A percentile compares a stretch with the other conserved stretches of the same genome.
Evolutionary conservation across 2,329 filamentous ascomycete genomes (phyloP).

Genomic region (Cytospora paraplurivora): DNA sequence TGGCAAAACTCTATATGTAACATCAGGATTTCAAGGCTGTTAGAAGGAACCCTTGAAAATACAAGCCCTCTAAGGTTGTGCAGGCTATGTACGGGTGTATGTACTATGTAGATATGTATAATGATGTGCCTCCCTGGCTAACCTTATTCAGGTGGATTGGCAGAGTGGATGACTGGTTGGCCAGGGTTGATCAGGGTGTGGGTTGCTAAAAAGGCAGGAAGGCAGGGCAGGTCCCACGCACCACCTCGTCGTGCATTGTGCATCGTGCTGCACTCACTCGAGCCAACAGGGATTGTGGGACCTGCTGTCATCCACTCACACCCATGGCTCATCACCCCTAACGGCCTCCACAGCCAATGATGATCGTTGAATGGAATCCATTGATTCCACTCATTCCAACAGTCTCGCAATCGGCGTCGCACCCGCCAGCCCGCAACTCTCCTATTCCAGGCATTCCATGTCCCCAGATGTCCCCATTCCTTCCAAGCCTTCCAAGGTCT

Average conservation of each 20-base stretch:
- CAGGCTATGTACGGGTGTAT: background rate
- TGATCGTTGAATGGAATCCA: conserved; percentile 4
- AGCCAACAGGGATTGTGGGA: conserved; percentile 16
- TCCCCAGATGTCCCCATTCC: conserved; percentile 11
- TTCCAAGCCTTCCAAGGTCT: conserved; percentile 12
- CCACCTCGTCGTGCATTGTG: background rate
- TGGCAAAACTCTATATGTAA: no score
- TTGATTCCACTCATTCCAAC: conserved; percentile 17
- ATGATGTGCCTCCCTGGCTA: background rate
- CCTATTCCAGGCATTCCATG: conserved; percentile 27
- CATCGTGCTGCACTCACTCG: conserved; percentile 1
- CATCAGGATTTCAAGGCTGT: background rate
- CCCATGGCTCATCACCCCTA: conserved; percentile 18
- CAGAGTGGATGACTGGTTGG: background rate
- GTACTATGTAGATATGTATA: conserved; percentile 3
- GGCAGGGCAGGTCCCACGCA: background rate
- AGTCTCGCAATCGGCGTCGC: conserved; percentile 26
- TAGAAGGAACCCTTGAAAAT: background rate
- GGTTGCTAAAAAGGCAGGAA: background rate
- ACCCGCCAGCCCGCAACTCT: conserved; percentile 11
- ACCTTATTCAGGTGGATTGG: background rate
- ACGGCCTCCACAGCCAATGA: conserved; percentile 24
- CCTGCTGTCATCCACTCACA: conserved; percentile 13
- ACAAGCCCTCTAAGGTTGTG: background rate
- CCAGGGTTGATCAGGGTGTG: no score